Base-by-base conservation (phyloP, 176 grass and related monocot genomes). In the Hordeum marinum region DNA sequence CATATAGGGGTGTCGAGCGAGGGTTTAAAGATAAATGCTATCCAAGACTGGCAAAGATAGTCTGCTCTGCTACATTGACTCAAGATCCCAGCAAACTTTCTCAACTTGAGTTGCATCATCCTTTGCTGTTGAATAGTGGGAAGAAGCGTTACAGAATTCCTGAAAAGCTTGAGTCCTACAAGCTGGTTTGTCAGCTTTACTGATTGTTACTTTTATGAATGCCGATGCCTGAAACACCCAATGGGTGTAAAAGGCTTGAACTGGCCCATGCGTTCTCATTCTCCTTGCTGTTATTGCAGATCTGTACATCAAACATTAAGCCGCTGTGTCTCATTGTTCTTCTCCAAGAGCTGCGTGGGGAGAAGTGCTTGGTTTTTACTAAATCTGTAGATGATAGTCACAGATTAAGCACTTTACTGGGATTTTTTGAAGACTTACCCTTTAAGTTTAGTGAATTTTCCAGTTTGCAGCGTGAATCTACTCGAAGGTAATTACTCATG, bases 31-130 rank as follows among this genome's bases (percentile, higher is more conserved):
- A 93, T 78, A 95, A 93, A 94, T 81, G 68, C 65, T 93, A 83
- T 80, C 96, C 96, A 68, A 94, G 93, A 82, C 83, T 95, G 63
- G 90, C 85, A 4, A 98, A 95, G 81, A 90, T 98, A 76, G 50
- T 95, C 90, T 87, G 95, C 14, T 98, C 96, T 80, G 96, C 93
- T 58, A 98, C 96, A 63, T 77, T 98, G 54, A 98, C 91, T 82
- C 96, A 98, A 90, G 96, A 98, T 85, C 96, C 96, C 81, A 98
- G 96, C 89, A 98, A 98, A 86, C 88, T 98, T 76, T 98, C 89
- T 72, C 93, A 98, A 90, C 89, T 98, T 39, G 80, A 95, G 74
- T 85, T 98, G 50, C 91, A 95, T 84, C 93, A 95, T 77, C 96
- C 93, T 39, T 79, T 98, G 40, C 89, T 98, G 78, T 91, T 98